Conservation (phyloP, 305 asterid species). For the Solanum hybrid region DNA sequence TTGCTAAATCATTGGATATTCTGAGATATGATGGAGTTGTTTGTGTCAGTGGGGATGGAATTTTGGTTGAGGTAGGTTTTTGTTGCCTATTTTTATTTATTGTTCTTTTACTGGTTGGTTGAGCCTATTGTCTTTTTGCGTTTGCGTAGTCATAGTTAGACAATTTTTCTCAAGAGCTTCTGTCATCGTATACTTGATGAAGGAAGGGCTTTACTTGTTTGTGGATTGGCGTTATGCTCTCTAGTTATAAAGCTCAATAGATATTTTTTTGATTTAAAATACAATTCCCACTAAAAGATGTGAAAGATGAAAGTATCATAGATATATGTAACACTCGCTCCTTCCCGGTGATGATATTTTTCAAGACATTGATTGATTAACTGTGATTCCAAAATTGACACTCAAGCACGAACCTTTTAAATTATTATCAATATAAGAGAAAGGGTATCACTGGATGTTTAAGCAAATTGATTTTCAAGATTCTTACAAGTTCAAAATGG, state of each 20-base stretch:
- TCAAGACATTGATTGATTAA: not conserved
- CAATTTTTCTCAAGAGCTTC: not conserved
- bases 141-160: not conserved
- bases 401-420: not conserved
- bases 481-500: not conserved
- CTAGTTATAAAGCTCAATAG: not conserved
- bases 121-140: not conserved
- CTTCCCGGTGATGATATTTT: not conserved
- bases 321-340: not conserved
- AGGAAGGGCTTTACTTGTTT: not conserved
- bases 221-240: not conserved
- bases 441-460: not conserved
- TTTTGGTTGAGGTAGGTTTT: constrained; percentile 79
- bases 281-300: not conserved
- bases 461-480: not conserved
- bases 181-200: not conserved
- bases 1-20: constrained; percentile 56
- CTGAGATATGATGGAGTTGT: constrained; percentile 68
- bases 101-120: not conserved
- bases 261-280: not conserved
- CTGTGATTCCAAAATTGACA: not conserved
- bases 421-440: not conserved
- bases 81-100: not conserved
- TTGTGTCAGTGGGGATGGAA: constrained; percentile 93
- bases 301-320: not conserved